Conservation (phyloP, 1,284 basidiomycete genomes). For the Boletellus sp. region DNA sequence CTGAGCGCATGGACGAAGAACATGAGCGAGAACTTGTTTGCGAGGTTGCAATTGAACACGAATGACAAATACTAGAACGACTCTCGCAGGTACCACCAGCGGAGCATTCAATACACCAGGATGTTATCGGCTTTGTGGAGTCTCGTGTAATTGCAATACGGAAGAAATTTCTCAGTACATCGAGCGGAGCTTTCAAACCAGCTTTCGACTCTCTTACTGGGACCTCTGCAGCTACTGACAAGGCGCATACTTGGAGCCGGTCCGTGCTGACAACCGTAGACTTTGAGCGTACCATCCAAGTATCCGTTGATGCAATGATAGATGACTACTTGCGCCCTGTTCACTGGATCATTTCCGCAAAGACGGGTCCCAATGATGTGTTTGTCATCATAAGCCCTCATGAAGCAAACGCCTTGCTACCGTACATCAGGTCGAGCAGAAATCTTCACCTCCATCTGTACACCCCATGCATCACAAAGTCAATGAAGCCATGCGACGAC, state of each 20-base stretch:
- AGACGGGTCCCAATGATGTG: neutral
- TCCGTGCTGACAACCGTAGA: slow-evolving; percentile 30
- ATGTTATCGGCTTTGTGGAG: slow-evolving; percentile 22
- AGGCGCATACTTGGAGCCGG: slow-evolving; percentile 20
- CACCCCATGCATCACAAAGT: slow-evolving; percentile 34
- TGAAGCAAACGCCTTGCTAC: slow-evolving; percentile 40
- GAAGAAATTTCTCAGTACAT: neutral
- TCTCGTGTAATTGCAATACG: slow-evolving; percentile 16
- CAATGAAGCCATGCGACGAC: slow-evolving; percentile 38
- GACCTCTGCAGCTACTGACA: slow-evolving; percentile 11
- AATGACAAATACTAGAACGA: slow-evolving; percentile 38
- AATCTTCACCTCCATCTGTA: slow-evolving; percentile 41
- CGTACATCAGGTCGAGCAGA: slow-evolving; percentile 32
- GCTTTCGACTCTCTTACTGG: slow-evolving; percentile 13
- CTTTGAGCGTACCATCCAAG: slow-evolving; percentile 19
- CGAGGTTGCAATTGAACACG: slow-evolving; percentile 42
- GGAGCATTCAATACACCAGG: slow-evolving; percentile 20
- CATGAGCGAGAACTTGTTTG: slow-evolving; percentile 48
- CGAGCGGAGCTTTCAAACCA: slow-evolving; percentile 6
- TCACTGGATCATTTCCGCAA: slow-evolving; percentile 42
- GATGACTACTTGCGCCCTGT: slow-evolving; percentile 42
- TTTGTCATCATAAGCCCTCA: slow-evolving; percentile 37
- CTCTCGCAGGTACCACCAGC: slow-evolving; percentile 27
- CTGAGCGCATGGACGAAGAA: slow-evolving; percentile 40
- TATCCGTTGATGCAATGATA: neutral